Evolutionary conservation across 1,139 yeast species (phyloP), one percentile per base, ranked within the genome.

Genomic region (Nakaseomyces sp.): DNA sequence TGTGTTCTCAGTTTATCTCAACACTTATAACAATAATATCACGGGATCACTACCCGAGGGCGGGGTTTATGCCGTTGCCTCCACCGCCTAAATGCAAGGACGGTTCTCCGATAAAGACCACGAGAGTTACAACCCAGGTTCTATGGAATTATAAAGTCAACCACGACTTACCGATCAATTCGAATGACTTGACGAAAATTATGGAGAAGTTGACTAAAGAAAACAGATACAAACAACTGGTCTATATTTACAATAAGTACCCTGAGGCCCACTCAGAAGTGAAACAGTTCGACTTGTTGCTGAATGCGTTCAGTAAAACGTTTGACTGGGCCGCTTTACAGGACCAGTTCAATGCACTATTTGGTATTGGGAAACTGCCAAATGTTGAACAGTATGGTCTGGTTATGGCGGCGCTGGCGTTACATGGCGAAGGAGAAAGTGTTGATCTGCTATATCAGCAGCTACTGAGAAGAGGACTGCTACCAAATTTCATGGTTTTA

Each of bases 311-410:
- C 47, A 78, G 83, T 2, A 64, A 68, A 35, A 60, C 68, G 13
- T 69, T 73, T 36, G 76, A 79, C 50, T 83, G 88, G 83, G 64
- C 65, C 24, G 65, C 72, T 5, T 67, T 86, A 48, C 82, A 81
- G 56, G 55, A 65, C n/a, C 73, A 77, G 42, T 81, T 85, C 55
- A 85, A 82, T 49, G 70, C 69, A 2, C 67, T 82, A 60, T 74
- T 77, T 49, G 80, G 80, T 1, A 65, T 71, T 20, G 81, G 79
- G 1, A 67, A 74, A 36, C 61, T 75, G 19, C 84, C 88, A 0
- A 72, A 72, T 41, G 64, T 74, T 12, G 58, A 66, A 5, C 88
- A 83, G 56, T 84, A 83, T 57, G 71, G 76, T 3, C 71, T 78
- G 29, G 78, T 82, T 4, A 77, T 87, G 76, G 65, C 69, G 44